These are phyloP conservation scores for Triticum dicoccoides DNA, from an alignment of 176 grass and related monocot species.

Conservation along the genomic window DNA sequence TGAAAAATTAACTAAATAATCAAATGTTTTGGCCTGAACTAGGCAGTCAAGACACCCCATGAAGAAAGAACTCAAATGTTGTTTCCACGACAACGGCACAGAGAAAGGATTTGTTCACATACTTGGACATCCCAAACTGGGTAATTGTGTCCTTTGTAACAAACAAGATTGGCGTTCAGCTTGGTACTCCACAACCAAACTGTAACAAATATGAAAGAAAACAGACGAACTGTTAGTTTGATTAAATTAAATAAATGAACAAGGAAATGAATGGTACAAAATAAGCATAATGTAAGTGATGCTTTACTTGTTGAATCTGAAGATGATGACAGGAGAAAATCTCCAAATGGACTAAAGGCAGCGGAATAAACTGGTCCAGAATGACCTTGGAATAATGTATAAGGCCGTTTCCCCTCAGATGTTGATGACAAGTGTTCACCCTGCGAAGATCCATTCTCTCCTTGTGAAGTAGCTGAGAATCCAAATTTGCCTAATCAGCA, in stretches of 20 bases:
- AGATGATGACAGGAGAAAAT: slow-evolving; percentile 89
- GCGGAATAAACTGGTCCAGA: slow-evolving; percentile 90
- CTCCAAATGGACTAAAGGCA: slow-evolving; percentile 83
- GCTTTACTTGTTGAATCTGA: slow-evolving; percentile 93
- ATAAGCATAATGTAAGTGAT: slow-evolving; percentile 7
- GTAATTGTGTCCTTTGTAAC: slow-evolving; percentile 98
- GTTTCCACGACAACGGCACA: not conserved
- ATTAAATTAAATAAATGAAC: not conserved
- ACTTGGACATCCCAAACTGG: slow-evolving; percentile 98
- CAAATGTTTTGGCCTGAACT: not conserved
- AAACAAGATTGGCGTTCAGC: slow-evolving; percentile 89
- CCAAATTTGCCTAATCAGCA: slow-evolving; percentile 16
- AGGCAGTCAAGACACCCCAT: slow-evolving; percentile 1
- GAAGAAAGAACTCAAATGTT: slow-evolving; percentile 20
- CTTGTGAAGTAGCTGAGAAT: slow-evolving; percentile 58
- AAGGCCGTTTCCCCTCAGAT: slow-evolving; percentile 53
- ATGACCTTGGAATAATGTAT: slow-evolving; percentile 89
- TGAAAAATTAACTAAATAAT: not conserved
- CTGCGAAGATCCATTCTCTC: slow-evolving; percentile 59
- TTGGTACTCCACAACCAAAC: slow-evolving; percentile 96
- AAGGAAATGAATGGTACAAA: slow-evolving; percentile 11
- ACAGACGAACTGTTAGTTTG: slow-evolving; percentile 2
- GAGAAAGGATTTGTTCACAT: slow-evolving; percentile 27
- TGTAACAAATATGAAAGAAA: slow-evolving; percentile 34
- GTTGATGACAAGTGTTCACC: slow-evolving; percentile 49